These are phyloP conservation scores for Acanthochlamys bracteata DNA, from an alignment of 106 monocot species.

Conservation along the genomic window DNA sequence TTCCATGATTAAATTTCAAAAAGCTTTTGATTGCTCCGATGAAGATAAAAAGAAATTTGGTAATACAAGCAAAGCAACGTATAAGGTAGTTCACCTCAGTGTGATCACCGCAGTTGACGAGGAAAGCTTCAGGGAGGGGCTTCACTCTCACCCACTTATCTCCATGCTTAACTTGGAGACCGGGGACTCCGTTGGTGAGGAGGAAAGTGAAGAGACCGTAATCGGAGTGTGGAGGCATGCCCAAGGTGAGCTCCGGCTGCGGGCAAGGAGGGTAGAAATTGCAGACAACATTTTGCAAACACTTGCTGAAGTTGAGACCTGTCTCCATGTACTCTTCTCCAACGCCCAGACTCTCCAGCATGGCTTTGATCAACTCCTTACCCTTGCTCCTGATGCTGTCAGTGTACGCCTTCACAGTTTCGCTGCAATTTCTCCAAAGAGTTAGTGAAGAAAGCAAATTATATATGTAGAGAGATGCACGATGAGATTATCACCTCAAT, in stretches of 20 bases:
- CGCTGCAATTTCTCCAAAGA: too few relatives aligned
- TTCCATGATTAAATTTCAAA: neutral
- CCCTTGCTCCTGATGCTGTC: neutral
- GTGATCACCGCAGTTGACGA: slow-evolving; percentile 84
- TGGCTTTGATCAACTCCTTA: neutral
- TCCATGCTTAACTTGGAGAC: slow-evolving; percentile 54
- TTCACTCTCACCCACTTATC: slow-evolving; percentile 65
- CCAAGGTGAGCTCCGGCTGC: slow-evolving; percentile 63
- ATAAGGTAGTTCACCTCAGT: slow-evolving; percentile 42
- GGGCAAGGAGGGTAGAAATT: slow-evolving; percentile 77
- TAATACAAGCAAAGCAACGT: neutral
- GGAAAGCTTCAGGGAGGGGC: slow-evolving; percentile 33
- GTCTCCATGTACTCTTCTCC: neutral
- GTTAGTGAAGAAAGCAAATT: too few relatives aligned
- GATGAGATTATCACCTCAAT: slow-evolving; percentile 33
- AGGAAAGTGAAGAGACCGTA: slow-evolving; percentile 80
- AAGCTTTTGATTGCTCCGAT: too few relatives aligned
- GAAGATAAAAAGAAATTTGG: neutral
- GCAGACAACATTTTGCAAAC: neutral
- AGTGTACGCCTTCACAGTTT: neutral
- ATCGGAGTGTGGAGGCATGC: slow-evolving; percentile 95
- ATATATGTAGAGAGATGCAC: neutral
- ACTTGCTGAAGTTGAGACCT: neutral
- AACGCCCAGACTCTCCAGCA: neutral
- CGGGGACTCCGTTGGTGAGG: slow-evolving; percentile 57